A percentile compares a stretch with the other conserved stretches of the same genome.
These are phyloP conservation scores for Fonsecaea erecta DNA, from an alignment of 2,329 filamentous ascomycete genomes.

Conservation along the genomic window DNA sequence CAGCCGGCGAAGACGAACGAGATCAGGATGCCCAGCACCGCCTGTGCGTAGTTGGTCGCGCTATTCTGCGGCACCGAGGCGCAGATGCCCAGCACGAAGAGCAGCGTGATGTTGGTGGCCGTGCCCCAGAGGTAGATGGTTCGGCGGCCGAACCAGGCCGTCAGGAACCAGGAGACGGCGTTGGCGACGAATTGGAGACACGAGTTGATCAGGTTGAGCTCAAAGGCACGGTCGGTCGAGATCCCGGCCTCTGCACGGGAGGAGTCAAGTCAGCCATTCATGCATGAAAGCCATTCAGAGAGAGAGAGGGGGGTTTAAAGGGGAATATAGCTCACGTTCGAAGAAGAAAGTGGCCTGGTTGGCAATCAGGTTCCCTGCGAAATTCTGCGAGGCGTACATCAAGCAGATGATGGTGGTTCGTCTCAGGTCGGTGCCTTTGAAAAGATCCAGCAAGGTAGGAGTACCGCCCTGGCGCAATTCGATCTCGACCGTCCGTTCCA, in stretches of 20 bases:
- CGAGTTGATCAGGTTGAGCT: constrained; percentile 67
- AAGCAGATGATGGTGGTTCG: constrained; percentile 43
- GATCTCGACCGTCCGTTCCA: constrained; percentile 43
- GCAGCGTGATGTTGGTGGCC: constrained; percentile 57
- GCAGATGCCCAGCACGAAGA: constrained; percentile 64
- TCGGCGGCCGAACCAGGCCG: constrained; percentile 66
- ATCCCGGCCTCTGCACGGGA: constrained; percentile 64
- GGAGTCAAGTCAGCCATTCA: too few relatives aligned
- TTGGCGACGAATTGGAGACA: constrained; percentile 66
- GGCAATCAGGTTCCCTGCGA: constrained; percentile 67
- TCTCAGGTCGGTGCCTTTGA: constrained; percentile 43
- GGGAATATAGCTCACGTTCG: constrained; percentile 38
- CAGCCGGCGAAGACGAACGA: constrained; percentile 68
- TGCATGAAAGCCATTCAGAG: too few relatives aligned
- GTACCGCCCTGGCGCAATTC: constrained; percentile 39
- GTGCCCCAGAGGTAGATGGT: constrained; percentile 68
- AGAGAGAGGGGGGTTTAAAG: constrained; percentile 29
- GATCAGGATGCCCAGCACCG: constrained; percentile 66
- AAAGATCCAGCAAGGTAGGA: constrained; percentile 42
- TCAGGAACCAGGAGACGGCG: constrained; percentile 71
- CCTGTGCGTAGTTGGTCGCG: constrained; percentile 59
- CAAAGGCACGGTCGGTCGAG: constrained; percentile 59
- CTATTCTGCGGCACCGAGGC: constrained; percentile 54
- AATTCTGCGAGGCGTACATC: constrained; percentile 47
- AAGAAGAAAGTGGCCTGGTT: constrained; percentile 69